Conservation (phyloP, 306 rosid genomes). For the Vigna angularis region DNA sequence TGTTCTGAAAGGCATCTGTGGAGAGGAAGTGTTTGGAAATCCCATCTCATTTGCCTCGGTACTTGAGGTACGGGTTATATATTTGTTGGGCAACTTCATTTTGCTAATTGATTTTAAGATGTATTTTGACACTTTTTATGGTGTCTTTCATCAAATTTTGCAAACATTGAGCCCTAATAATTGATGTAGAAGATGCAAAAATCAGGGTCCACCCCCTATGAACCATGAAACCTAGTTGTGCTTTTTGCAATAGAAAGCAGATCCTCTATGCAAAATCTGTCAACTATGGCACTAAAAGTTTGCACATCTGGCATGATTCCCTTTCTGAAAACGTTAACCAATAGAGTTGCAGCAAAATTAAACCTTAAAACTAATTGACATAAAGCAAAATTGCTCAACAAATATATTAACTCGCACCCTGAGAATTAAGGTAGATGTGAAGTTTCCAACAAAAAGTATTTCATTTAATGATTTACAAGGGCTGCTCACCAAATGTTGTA, state of each 20-base stretch:
- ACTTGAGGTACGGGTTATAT: no score
- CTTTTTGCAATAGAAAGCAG: neutral
- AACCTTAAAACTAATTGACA: no score
- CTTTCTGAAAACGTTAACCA: neutral
- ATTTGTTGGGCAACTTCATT: no score
- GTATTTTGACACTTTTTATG: neutral
- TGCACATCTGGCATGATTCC: neutral
- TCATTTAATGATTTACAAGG: neutral
- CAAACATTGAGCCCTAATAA: slow-evolving; percentile 24
- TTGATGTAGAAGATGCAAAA: slow-evolving; percentile 29
- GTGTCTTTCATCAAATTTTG: slow-evolving; percentile 27
- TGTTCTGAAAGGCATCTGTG: no score
- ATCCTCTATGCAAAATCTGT: neutral
- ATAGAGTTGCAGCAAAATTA: neutral
- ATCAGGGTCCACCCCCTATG: slow-evolving; percentile 12
- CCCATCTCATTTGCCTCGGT: no score
- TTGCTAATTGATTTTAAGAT: no score
- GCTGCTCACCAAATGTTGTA: neutral
- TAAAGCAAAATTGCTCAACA: no score
- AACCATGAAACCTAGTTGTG: neutral
- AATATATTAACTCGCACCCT: no score
- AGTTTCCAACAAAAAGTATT: neutral
- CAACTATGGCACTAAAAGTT: neutral
- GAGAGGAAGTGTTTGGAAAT: no score
- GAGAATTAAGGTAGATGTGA: no score